Conservation (phyloP, 768 basidiomycete species). For the Tylopilus felleus region DNA sequence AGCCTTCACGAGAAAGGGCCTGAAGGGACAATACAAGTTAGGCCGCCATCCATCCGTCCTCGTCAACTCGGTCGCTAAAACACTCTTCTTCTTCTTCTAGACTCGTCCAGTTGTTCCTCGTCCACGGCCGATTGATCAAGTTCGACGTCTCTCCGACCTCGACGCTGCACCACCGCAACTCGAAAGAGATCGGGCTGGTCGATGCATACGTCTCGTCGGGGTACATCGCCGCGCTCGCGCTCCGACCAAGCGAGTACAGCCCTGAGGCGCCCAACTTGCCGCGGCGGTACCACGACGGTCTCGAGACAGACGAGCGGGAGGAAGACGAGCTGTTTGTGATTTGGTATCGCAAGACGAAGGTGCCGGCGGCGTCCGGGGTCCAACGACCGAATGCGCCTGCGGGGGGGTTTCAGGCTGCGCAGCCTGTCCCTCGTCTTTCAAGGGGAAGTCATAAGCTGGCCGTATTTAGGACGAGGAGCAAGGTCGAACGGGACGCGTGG, state of each 20-base stretch:
- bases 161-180: constrained; percentile 53
- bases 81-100: constrained; percentile 31
- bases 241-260: constrained; percentile 62
- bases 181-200: constrained; percentile 55
- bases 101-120: constrained; percentile 68
- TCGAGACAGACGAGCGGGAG: constrained; percentile 82
- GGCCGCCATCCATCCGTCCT: constrained; percentile 24
- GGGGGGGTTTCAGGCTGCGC: constrained; percentile 14
- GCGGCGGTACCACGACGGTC: constrained; percentile 83
- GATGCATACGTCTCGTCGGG: constrained; percentile 89
- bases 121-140: constrained; percentile 69
- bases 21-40: constrained; percentile 76
- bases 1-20: constrained; percentile 66
- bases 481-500: constrained; percentile 91
- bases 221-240: constrained; percentile 65
- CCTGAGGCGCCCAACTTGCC: constrained; percentile 51
- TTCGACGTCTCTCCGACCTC: constrained; percentile 63
- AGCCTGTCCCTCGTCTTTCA: constrained; percentile 47
- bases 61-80: background rate
- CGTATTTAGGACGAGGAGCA: constrained; percentile 73
- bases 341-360: constrained; percentile 49
- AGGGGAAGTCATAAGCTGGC: constrained; percentile 53
- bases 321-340: constrained; percentile 88
- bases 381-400: constrained; percentile 18
- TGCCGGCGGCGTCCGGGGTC: background rate